Conservation (phyloP, 2,329 filamentous ascomycete genomes). For the Myriosclerotinia scirpicola region DNA sequence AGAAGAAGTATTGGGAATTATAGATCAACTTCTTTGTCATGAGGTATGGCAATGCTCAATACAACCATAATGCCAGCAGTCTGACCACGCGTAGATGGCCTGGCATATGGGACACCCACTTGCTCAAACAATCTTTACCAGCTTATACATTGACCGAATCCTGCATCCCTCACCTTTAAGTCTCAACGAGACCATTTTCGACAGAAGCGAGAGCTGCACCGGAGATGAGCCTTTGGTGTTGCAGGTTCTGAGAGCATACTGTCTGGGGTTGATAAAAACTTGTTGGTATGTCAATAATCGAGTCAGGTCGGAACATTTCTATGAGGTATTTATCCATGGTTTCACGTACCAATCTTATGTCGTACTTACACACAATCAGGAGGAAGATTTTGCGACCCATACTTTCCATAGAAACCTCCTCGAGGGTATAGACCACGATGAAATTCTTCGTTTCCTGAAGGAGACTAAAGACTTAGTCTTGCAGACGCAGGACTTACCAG, state of each 20-base stretch:
- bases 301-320: conserved; percentile 82
- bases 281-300: conserved; percentile 76
- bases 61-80: background rate
- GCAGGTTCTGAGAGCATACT: conserved; percentile 78
- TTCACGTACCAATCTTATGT: background rate
- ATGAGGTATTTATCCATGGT: conserved; percentile 61
- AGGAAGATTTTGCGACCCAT: conserved; percentile 95
- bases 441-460: conserved; percentile 36
- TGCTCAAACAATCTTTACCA: conserved; percentile 92
- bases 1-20: conserved; percentile 84
- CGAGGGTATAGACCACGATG: conserved; percentile 55
- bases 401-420: conserved; percentile 81
- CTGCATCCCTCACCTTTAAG: conserved; percentile 66
- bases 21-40: conserved; percentile 86
- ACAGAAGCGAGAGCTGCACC: conserved; percentile 31
- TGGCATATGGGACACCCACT: conserved; percentile 97
- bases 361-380: conserved; percentile 50
- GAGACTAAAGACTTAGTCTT: conserved; percentile 40
- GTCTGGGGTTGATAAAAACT: conserved; percentile 77
- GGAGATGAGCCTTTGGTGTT: conserved; percentile 52
- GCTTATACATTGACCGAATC: conserved; percentile 82
- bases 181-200: conserved; percentile 48
- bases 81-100: conserved; percentile 63
- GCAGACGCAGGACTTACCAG: conserved; percentile 36
- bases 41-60: conserved; percentile 59